These are phyloP conservation scores for Ganoderma multipileum DNA, from an alignment of 1,284 basidiomycete species.

Conservation along the genomic window DNA sequence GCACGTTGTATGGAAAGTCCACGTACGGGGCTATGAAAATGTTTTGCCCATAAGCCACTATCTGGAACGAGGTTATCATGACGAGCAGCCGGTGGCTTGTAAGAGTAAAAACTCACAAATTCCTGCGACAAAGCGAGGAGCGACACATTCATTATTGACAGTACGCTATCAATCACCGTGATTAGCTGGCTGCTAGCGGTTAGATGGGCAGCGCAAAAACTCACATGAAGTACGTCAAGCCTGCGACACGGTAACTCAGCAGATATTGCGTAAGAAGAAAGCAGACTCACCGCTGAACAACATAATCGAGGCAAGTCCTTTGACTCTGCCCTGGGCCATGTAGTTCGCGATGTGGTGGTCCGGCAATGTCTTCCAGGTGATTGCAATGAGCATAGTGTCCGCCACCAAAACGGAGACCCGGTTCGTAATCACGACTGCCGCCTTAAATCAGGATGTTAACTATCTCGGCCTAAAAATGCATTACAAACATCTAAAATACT, in stretches of 20 bases:
- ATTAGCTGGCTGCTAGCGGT: too few relatives aligned
- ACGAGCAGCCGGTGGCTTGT: background rate
- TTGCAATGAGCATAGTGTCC: background rate
- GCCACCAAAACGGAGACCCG: background rate
- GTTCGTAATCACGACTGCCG: background rate
- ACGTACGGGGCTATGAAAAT: background rate
- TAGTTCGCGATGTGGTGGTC: background rate
- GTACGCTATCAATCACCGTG: background rate
- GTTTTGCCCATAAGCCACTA: too few relatives aligned
- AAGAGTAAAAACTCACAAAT: background rate
- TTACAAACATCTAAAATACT: background rate
- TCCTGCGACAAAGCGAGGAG: background rate
- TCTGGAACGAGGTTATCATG: too few relatives aligned
- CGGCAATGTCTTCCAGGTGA: background rate
- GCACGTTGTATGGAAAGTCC: background rate
- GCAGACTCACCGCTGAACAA: background rate
- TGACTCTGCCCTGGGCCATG: background rate
- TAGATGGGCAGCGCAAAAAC: background rate
- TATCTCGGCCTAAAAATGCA: background rate
- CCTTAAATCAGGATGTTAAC: background rate
- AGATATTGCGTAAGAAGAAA: background rate
- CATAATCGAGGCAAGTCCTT: background rate
- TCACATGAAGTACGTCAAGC: background rate
- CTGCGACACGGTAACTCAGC: background rate
- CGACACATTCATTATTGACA: background rate